Evolutionary conservation across 441 rosid species (phyloP).

Genomic region (Rhodomyrtus psidioides): DNA sequence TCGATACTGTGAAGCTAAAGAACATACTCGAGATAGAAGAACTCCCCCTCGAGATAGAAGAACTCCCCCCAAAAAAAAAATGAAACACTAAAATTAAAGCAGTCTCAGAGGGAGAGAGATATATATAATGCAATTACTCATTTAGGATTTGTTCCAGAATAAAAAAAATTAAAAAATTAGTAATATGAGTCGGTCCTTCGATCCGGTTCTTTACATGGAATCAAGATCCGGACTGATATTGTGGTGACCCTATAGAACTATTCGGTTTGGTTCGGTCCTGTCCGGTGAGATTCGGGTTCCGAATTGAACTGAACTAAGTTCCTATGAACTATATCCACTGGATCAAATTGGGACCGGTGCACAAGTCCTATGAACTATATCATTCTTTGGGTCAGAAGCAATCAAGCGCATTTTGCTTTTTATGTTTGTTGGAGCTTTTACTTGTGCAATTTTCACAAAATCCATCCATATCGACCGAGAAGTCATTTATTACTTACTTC

Average conservation of each 20-base stretch:
- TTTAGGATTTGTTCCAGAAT: background rate
- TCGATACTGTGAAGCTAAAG: background rate
- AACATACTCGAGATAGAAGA: background rate
- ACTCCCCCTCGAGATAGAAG: too few species aligned
- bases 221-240: too few species aligned
- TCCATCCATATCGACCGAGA: background rate
- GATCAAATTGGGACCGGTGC: too few species aligned
- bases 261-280: too few species aligned
- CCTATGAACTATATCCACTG: too few species aligned
- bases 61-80: too few species aligned
- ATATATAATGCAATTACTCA: background rate
- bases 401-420: background rate
- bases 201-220: rapidly evolving
- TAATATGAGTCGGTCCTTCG: too few species aligned
- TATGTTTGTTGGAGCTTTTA: too few species aligned
- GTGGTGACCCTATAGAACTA: too few species aligned
- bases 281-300: too few species aligned
- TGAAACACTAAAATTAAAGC: background rate
- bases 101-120: background rate
- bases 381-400: background rate
- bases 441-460: too few species aligned
- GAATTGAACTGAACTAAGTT: too few species aligned
- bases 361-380: background rate
- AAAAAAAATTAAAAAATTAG: background rate
- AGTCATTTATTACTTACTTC: background rate